phyloP scores from a whole-genome alignment of 1,284 basidiomycete species.

The Apiotrichum veenhuisii region DNA sequence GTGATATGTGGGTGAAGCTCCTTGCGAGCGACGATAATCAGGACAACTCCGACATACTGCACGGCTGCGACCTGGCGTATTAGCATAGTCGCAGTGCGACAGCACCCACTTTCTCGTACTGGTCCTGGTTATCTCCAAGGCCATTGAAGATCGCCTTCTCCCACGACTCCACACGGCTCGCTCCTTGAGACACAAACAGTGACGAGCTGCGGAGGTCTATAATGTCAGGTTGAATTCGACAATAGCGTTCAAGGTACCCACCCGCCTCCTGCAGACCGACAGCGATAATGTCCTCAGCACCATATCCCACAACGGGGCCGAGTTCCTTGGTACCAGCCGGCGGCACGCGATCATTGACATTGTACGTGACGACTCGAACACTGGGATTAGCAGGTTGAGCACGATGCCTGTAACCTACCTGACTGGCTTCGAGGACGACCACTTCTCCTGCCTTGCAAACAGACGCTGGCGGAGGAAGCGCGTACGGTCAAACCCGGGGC shows the following conservation, averaged over 20 bases:
- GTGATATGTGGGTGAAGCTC: slow-evolving; percentile 37
- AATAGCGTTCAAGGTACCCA: slow-evolving; percentile 9
- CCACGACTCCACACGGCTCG: slow-evolving; percentile 55
- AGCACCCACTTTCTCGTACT: slow-evolving; percentile 31
- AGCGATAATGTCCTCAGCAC: slow-evolving; percentile 41
- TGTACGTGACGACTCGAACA: slow-evolving; percentile 42
- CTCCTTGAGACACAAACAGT: slow-evolving; percentile 38
- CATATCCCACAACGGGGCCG: slow-evolving; percentile 29
- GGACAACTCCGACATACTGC: slow-evolving; percentile 51
- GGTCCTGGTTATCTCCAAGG: slow-evolving; percentile 50
- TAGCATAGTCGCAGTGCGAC: background rate
- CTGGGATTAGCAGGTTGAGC: slow-evolving; percentile 9
- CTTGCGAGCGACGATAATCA: slow-evolving; percentile 54
- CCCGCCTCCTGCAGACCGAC: slow-evolving; percentile 45
- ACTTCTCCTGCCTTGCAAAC: slow-evolving; percentile 28
- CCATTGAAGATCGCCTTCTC: slow-evolving; percentile 53
- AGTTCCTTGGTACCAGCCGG: slow-evolving; percentile 40
- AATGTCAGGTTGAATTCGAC: background rate
- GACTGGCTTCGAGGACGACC: slow-evolving; percentile 24
- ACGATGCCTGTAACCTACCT: slow-evolving; percentile 4
- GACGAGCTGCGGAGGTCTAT: slow-evolving; percentile 38
- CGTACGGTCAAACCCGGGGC: slow-evolving; percentile 28
- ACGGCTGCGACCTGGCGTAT: slow-evolving; percentile 28
- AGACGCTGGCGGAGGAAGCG: slow-evolving; percentile 34
- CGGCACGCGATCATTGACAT: slow-evolving; percentile 44